Base-by-base conservation (phyloP, 257 asterid genomes). In the Osmanthus fragrans region DNA sequence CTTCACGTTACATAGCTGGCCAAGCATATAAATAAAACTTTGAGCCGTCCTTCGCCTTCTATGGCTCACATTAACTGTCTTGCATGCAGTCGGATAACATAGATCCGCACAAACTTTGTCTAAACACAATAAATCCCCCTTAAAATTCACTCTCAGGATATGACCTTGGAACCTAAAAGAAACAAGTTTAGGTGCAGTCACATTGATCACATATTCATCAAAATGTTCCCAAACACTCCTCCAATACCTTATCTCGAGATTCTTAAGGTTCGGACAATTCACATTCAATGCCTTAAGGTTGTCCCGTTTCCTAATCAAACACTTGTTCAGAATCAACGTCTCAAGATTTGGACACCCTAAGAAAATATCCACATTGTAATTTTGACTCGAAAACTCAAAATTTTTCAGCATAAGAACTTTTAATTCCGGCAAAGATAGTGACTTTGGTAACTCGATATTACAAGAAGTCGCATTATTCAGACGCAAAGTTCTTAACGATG, bases 261-360 rank as follows among this genome's bases (percentile, higher is more conserved):
- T 51, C 23, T 42, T 42, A 42, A 19, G 63, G 23, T 51, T 51
- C 8, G 63, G 23, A 42, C 51, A 42, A 42, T 42, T 42, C 51
- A 42, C 51, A 12, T 42, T 42, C 51, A 42, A 42, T 42, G 51
- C 18, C 51, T 42, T 42, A 42, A 42, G 51, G 51, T 74, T 40
- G 75, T 56, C 73, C n/a, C 64, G 74, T 2, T 81, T 77, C 79
- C 10, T 79, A 37, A 88, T 83, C 36, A 79, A 75, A 72, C 92
- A 88, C 70, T 83, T 88, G 78, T 49, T 67, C 79, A 88, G 56
- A 64, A 86, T 72, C 83, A 88, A 83, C 10, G 73, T 77, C 29
- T 88, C 90, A 23, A 88, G 88, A 76, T 33, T 72, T 8, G 84
- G 87, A 32, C 92, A 88, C 70, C 90, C 90, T 7, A 36, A 32